Evolutionary conservation across 805 yeast genomes (phyloP), one percentile per base, ranked within the genome.

Genomic region (Wickerhamiella dianesei): DNA sequence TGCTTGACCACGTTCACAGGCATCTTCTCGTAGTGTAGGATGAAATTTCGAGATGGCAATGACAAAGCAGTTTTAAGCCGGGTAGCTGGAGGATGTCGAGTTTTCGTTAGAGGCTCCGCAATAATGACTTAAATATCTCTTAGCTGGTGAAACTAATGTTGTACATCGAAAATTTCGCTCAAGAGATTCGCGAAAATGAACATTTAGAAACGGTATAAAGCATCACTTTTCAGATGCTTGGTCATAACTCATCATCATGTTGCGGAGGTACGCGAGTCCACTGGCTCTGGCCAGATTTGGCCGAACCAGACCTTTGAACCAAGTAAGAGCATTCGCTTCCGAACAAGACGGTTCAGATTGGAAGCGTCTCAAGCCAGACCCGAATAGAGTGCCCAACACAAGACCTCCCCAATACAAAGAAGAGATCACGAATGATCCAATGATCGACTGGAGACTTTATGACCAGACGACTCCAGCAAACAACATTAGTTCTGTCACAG

Each of bases 401-500:
- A 19, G 53, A 43, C 46, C 56, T 37, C 49, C 56, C 35, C 46
- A 49, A 48, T 37, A 47, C 43, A 59, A 53, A 40, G 53, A 53
- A 44, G 55, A 52, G 35, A 55, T 43, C 50, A 56, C 48, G 51
- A 63, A 49, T 44, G 51, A 50, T 6, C 52, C 57, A 2, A 50
- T 56, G 25, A 58, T 54, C 8, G 69, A 70, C 41, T 63, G 67
- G 46, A 73, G 75, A 54, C 65, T 76, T 3, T 64, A 73, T 47
- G 67, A 68, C 57, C 70, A 20, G 53, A 64, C 49, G 3, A 61
- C 64, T 8, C 79, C 80, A 0, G 62, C 63, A 32, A 76, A 76
- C 55, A 73, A 72, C 54, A 67, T 76, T 37, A 76, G 72, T 48
- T 65, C 71, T 53, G 68, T 76, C 14, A 69, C 76, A 21, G 53